phyloP scores from a whole-genome alignment of 2,329 filamentous ascomycete genomes.

The Ciborinia camelliae region DNA sequence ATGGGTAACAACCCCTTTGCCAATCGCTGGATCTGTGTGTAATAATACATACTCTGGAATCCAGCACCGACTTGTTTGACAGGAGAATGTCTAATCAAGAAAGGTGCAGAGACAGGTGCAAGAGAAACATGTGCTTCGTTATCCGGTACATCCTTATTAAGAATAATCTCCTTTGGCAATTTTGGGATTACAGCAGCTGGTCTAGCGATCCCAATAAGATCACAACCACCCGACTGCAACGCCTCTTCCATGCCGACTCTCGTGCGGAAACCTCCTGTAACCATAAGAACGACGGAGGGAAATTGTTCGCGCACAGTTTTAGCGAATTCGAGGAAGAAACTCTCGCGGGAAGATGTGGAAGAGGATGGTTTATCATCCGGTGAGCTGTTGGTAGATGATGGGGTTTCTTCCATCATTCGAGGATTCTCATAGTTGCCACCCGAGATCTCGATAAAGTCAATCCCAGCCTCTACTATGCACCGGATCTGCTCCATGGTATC shows the following conservation, averaged over 20 bases:
- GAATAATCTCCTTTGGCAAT: constrained; percentile 40
- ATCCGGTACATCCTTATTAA: constrained; percentile 36
- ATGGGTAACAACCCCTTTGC: constrained; percentile 16
- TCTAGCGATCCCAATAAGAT: constrained; percentile 49
- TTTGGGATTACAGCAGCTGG: constrained; percentile 45
- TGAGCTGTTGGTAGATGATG: too few relatives aligned
- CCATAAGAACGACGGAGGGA: constrained; percentile 47
- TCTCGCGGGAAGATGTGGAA: constrained; percentile 54
- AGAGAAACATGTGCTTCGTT: constrained; percentile 26
- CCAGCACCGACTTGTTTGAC: constrained; percentile 25
- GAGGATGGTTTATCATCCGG: neutral
- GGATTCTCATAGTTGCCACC: constrained; percentile 60
- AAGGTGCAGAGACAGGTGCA: constrained; percentile 11
- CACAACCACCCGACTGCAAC: constrained; percentile 45
- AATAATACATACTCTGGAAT: constrained; percentile 30
- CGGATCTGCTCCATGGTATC: constrained; percentile 58
- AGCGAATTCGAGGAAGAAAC: constrained; percentile 67
- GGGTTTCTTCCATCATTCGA: constrained; percentile 26
- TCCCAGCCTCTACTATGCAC: constrained; percentile 46
- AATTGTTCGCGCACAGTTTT: constrained; percentile 47
- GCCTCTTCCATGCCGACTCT: constrained; percentile 49
- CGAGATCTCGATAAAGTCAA: constrained; percentile 67
- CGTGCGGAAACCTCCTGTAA: constrained; percentile 62
- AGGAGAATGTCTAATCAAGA: constrained; percentile 17
- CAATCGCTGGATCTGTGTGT: constrained; percentile 35